Percentiles rank a stretch among this genome's conserved stretches.
Conservation (phyloP, 306 rosid species). For the Medicago lupulina region DNA sequence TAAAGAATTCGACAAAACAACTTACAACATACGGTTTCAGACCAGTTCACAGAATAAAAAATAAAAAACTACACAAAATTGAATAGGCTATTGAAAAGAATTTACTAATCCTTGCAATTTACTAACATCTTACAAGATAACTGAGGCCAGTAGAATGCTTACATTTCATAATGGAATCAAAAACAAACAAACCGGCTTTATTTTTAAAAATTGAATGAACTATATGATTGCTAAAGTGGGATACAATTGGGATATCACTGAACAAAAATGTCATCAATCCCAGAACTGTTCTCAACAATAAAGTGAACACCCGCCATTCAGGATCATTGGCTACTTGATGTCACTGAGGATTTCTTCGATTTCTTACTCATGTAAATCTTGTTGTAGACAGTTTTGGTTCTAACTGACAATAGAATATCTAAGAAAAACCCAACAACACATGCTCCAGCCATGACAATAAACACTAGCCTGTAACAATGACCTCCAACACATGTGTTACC, state of each 20-base stretch:
- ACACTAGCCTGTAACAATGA: conserved; percentile 81
- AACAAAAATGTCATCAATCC: conserved; percentile 49
- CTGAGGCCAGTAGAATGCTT: not conserved
- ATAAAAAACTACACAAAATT: conserved; percentile 3
- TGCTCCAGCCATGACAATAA: conserved; percentile 72
- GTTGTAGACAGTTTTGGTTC: conserved; percentile 68
- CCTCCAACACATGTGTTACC: conserved; percentile 91
- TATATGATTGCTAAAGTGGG: conserved; percentile 1
- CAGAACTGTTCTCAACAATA: not conserved
- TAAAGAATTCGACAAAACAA: not conserved
- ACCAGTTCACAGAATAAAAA: not conserved
- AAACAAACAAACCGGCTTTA: not conserved
- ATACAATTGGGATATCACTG: conserved; percentile 45
- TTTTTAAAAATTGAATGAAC: conserved; percentile 26
- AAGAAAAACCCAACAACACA: conserved; percentile 76
- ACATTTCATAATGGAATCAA: conserved; percentile 5
- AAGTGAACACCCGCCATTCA: not conserved
- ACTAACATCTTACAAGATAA: conserved; percentile 1
- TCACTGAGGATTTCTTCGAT: conserved; percentile 45
- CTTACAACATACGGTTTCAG: not conserved
- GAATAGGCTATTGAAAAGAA: conserved; percentile 12
- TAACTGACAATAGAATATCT: conserved; percentile 64
- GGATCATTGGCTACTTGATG: conserved; percentile 29
- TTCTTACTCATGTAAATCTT: conserved; percentile 66
- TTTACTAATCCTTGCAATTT: conserved; percentile 4